A percentile compares a stretch with the other conserved stretches of the same genome.
Conservation (phyloP, 257 asterid species). For the Nemophila menziesii region DNA sequence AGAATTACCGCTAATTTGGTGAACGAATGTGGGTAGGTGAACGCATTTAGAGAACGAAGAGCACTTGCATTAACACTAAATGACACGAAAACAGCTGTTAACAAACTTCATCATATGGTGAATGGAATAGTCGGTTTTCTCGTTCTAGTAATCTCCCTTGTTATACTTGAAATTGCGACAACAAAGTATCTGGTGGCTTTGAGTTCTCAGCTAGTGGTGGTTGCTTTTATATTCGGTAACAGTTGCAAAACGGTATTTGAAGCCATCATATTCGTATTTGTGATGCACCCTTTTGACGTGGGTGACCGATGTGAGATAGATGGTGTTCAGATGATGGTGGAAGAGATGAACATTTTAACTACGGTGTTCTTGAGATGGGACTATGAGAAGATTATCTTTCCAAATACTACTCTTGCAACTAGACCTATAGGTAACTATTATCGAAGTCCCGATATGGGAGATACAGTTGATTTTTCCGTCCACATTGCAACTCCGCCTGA, state of each 20-base stretch:
- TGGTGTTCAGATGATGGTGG: conserved; percentile 80
- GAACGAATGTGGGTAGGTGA: too few species aligned
- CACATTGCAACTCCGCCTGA: conserved; percentile 70
- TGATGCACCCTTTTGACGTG: too few species aligned
- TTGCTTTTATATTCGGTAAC: conserved; percentile 80
- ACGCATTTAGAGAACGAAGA: conserved; percentile 68
- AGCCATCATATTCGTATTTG: conserved; percentile 66
- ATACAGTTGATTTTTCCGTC: conserved; percentile 45
- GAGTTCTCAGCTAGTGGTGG: conserved; percentile 86
- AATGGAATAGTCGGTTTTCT: conserved; percentile 44
- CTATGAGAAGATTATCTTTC: conserved; percentile 54
- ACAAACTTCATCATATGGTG: conserved; percentile 74
- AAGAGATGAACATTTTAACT: conserved; percentile 85
- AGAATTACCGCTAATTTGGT: neutral
- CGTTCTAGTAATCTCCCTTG: conserved; percentile 42
- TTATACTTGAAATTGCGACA: conserved; percentile 58
- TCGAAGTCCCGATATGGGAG: conserved; percentile 87
- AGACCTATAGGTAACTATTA: conserved; percentile 56
- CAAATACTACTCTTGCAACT: conserved; percentile 60
- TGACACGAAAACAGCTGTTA: conserved; percentile 83
- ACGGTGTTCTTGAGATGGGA: conserved; percentile 60
- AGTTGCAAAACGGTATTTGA: conserved; percentile 78
- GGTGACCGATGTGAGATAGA: conserved; percentile 90
- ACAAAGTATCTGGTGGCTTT: conserved; percentile 56
- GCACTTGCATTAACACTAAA: conserved; percentile 82